Base-by-base conservation (phyloP, 139 green algal genomes). In the Zygnema circumcarinatum region DNA sequence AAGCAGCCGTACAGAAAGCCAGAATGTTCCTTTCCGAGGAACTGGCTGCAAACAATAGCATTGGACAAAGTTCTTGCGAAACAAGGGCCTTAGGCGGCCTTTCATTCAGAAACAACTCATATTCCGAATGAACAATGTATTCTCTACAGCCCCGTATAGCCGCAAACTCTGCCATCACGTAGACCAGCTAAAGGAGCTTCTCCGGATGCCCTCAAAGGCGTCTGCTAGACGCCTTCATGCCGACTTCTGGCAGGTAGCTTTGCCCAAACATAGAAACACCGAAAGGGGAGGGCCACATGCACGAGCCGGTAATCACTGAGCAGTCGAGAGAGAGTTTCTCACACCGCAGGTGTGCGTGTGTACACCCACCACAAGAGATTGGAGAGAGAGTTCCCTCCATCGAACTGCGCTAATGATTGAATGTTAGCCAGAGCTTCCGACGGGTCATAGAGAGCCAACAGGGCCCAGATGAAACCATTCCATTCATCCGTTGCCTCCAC, bases 281-380 rank as follows among this genome's bases (percentile, higher is more conserved):
- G 47, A 62, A 16, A 62, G 47, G 47, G 16, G 16, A 62, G 16
- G 16, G 16, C 16, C 7, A 62, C 7, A 62, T 62, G 47, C 47
- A 62, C 7, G 47, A 62, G 7, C 16, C 16, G 47, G 47, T 16
- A 25, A 62, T 62, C 16, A 25, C 47, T 62, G 7, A 62, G 47
- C 47, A n/a, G n/a, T n/a, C n/a, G n/a, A n/a, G n/a, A n/a, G 7
- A 62, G 16, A 62, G 7, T 62, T 62, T 62, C 47, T 16, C 16
- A 62, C 16, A 16, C 16, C 7, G 47, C 16, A 47, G 73, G 1
- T 41, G 25, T 39, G 1, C 39, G 62, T 35, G 78, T 39, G 41
- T n/a, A 39, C 0, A 90, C 38, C 86, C 86, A 91, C 69, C 86
- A 91, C 56, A 91, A 67, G 56, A 85, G 29, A 62, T 91, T 91